Evolutionary conservation across 192 early-diverging fungal genomes (phyloP).

Genomic region (Thoreauomyces humboldtii): DNA sequence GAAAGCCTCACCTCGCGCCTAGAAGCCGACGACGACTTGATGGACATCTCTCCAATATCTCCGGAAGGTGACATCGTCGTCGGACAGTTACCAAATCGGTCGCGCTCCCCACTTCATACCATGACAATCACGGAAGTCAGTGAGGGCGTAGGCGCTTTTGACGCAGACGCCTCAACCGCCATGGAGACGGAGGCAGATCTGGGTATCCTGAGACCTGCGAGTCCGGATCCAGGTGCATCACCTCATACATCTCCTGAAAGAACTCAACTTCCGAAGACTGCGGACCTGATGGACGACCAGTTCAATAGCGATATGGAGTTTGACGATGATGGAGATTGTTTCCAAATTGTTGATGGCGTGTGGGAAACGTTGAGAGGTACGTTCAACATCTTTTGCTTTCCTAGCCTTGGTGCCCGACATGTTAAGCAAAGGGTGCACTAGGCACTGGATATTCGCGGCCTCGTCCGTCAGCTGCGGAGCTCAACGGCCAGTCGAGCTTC

Average conservation of each 20-base stretch:
- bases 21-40: too few relatives aligned
- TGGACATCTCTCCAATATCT: neutral
- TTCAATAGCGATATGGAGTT: constrained; percentile 16
- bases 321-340: constrained; percentile 2
- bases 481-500: constrained; percentile 1
- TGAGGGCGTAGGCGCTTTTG: neutral
- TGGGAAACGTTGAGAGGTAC: constrained; percentile 21
- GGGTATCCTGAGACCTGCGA: too few relatives aligned
- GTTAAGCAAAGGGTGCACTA: neutral
- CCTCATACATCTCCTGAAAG: too few relatives aligned
- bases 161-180: too few relatives aligned
- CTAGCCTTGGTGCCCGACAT: neutral
- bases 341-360: constrained; percentile 14
- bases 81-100: neutral
- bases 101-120: neutral
- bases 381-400: neutral
- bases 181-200: neutral
- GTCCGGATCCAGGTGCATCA: too few relatives aligned
- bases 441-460: neutral
- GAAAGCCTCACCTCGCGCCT: too few relatives aligned
- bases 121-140: too few relatives aligned
- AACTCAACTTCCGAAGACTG: neutral
- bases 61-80: neutral
- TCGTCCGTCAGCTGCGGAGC: constrained; percentile 8
- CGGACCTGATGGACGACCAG: neutral